Evolutionary conservation across 2,329 filamentous ascomycete species (phyloP), one percentile per base, ranked within the genome.

Genomic region (Aspergillus hiratsukae): DNA sequence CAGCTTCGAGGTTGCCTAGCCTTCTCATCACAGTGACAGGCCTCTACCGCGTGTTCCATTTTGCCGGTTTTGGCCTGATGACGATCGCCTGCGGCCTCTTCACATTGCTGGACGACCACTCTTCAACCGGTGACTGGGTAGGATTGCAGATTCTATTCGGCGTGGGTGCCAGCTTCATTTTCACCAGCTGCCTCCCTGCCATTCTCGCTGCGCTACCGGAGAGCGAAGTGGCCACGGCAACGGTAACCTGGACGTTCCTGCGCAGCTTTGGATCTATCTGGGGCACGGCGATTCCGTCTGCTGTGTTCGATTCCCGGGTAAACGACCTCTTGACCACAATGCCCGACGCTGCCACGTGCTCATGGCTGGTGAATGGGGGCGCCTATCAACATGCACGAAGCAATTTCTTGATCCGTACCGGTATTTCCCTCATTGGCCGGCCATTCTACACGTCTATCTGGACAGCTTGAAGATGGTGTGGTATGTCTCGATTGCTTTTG

Each of bases 401-500:
- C 43, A 31, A 17, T 54, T 60, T 14, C 45, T 60, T 9, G 19
- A 25, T 9, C 23, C 28, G n/a, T 35, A 55, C 5, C 27, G 28
- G 0, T 11, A 58, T 19, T 29, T 48, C 7, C 45, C 51, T 1
- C 37, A 2, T 1, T 31, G 59, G 1, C 41, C 40, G 28, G 51
- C 51, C 0, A 70, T 78, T 3, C 55, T 71, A 1, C 51, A 57
- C 1, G 68, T 71, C 0, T 78, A 74, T 55, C 65, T 66, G 0
- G 57, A 69, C 31, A 66, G 70, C 1, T 59, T 78, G 43, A 69
- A 64, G 49, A 59, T 60, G n/a, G 68, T 76, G 1, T 79, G 76
- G 73, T 59, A 72, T 3, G 62, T 77, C 1, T 70, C 69, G 8
- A 64, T 75, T 0, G 62, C 67, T 0, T 64, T 77, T 21, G 64